These are phyloP conservation scores for Galium porrigens DNA, from an alignment of 305 asterid species.

Conservation along the genomic window DNA sequence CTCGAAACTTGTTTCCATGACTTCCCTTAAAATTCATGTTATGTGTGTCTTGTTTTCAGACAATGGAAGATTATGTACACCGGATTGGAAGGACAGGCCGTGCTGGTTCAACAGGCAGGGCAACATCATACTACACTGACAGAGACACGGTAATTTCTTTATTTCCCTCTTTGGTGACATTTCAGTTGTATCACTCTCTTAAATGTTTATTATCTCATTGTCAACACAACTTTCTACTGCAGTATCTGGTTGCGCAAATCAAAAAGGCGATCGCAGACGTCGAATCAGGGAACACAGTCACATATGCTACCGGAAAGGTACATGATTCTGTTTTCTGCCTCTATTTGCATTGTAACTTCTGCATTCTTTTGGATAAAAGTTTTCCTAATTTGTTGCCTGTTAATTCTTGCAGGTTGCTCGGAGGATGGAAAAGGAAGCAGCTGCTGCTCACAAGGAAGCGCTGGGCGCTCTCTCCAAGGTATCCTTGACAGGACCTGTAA, in stretches of 20 bases:
- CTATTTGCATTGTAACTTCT: neutral
- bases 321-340: conserved; percentile 11
- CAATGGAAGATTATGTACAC: conserved; percentile 87
- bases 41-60: conserved; percentile 27
- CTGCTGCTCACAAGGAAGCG: conserved; percentile 60
- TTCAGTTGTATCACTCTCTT: neutral
- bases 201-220: neutral
- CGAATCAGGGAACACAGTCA: conserved; percentile 48
- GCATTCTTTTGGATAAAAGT: neutral
- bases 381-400: neutral
- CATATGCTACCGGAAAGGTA: conserved; percentile 77
- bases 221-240: conserved; percentile 17
- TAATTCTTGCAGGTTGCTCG: conserved; percentile 39
- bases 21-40: conserved; percentile 16
- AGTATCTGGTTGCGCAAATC: conserved; percentile 68
- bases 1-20: neutral
- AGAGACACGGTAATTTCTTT: conserved; percentile 49
- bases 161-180: conserved; percentile 1
- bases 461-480: conserved; percentile 35
- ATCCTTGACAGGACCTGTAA: conserved; percentile 28
- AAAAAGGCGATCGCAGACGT: conserved; percentile 63
- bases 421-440: conserved; percentile 68
- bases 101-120: conserved; percentile 81
- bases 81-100: conserved; percentile 90
- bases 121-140: conserved; percentile 68